Evolutionary conservation across 2,329 filamentous ascomycete genomes (phyloP), one percentile per base, ranked within the genome.

Genomic region (Rasamsonia emersonii): DNA sequence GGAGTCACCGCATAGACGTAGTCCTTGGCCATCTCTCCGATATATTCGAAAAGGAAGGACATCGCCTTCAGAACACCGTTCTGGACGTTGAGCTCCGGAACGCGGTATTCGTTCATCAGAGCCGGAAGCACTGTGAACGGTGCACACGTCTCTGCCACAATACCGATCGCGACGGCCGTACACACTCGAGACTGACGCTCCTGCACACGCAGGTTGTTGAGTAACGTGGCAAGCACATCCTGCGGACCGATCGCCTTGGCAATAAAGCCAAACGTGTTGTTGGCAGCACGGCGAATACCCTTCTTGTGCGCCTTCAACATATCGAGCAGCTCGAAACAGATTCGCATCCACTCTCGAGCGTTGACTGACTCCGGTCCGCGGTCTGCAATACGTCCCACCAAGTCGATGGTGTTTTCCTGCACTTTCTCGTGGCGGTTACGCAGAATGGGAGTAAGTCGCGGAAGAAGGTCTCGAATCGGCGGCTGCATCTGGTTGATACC

Each of bases 291-390:
- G 44, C 91, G 83, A 47, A 98, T 98, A 44, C 91, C 93, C 72
- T 98, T 98, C 67, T 98, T 98, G 70, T 98, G 91, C 5, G 91
- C 91, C 64, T 98, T 98, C 51, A 98, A 75, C 91, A 98, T 98
- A 63, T 98, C 91, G 18, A 98, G 77, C 33, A 98, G 70, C 66
- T 98, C 91, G 61, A 98, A 98, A 65, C 91, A 98, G 58, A 98
- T 98, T 56, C 91, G 80, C 93, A 98, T 98, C 91, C 91, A 98
- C 62, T 98, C 91, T 51, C 91, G 77, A 9, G 91, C 88, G 54
- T 94, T 94, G 55, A 98, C 91, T 42, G 83, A 89, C 61, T 98
- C 91, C 1, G 91, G 88, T 1, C 91, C 93, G 44, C 91, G 83
- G 61, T 98, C 91, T 10, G 93, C 91, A 47, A 98, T 96, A 70